Conservation (phyloP, 768 basidiomycete species). For the Termitomyces sp. region DNA sequence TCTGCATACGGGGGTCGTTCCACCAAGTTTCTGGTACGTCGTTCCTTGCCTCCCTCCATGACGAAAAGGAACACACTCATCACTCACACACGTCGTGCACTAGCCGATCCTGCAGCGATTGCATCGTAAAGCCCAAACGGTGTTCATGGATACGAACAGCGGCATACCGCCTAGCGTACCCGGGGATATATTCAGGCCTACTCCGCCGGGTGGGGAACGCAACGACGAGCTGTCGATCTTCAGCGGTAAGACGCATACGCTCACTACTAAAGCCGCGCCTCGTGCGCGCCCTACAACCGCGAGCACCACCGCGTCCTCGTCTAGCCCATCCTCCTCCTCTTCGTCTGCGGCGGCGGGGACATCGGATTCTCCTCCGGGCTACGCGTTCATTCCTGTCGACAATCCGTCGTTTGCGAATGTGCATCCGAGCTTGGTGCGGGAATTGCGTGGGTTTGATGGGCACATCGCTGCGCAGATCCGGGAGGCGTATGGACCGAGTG, state of each 20-base stretch:
- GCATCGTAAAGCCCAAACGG: slow-evolving; percentile 53
- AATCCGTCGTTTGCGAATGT: slow-evolving; percentile 41
- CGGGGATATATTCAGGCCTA: slow-evolving; percentile 57
- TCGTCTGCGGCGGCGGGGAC: too few species aligned
- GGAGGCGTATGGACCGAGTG: slow-evolving; percentile 34
- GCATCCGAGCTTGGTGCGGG: slow-evolving; percentile 52
- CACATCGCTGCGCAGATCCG: slow-evolving; percentile 46
- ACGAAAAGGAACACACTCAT: not conserved
- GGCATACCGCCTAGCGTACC: slow-evolving; percentile 40
- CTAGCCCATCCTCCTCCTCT: not conserved
- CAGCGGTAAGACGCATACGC: slow-evolving; percentile 66
- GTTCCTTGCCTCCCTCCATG: too few species aligned
- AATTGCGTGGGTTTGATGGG: slow-evolving; percentile 53
- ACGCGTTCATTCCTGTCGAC: slow-evolving; percentile 23
- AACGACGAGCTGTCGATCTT: slow-evolving; percentile 74
- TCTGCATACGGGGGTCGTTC: slow-evolving; percentile 60
- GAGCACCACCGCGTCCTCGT: slow-evolving; percentile 13
- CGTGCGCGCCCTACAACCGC: not conserved
- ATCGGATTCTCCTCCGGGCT: slow-evolving; percentile 22
- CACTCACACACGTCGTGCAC: not conserved
- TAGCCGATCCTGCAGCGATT: slow-evolving; percentile 66
- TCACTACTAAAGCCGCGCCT: slow-evolving; percentile 38
- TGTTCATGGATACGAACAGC: slow-evolving; percentile 41
- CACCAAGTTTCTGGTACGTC: slow-evolving; percentile 52
- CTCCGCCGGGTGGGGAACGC: slow-evolving; percentile 34